These are phyloP conservation scores for Aphanomyces astaci DNA, from an alignment of 352 stramenopile genomes.

Conservation along the genomic window DNA sequence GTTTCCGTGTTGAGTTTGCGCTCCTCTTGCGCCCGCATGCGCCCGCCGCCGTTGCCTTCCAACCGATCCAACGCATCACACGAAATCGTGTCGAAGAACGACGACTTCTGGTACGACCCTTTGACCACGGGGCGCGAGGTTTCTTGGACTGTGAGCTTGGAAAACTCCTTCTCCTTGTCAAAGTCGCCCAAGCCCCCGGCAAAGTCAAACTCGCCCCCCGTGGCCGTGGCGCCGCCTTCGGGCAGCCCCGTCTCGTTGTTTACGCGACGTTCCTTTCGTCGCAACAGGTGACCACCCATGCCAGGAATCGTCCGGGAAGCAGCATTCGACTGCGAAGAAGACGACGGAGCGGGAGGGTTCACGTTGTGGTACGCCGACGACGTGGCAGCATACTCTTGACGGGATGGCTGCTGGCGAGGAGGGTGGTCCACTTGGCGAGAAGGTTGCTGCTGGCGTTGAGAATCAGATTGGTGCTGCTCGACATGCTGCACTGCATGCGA, in stretches of 20 bases:
- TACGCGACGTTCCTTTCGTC: constrained; percentile 64
- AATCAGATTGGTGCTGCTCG: background rate
- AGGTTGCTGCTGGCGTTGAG: background rate
- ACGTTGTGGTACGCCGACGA: background rate
- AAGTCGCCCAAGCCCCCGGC: constrained; percentile 52
- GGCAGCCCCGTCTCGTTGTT: constrained; percentile 27
- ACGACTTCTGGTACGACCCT: constrained; percentile 80
- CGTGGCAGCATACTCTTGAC: background rate
- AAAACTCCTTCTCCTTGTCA: constrained; percentile 74
- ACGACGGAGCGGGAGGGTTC: background rate
- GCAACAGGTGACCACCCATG: constrained; percentile 75
- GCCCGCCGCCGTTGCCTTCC: constrained; percentile 50
- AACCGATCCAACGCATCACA: constrained; percentile 79
- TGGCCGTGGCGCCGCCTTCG: constrained; percentile 20
- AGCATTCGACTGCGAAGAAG: constrained; percentile 13
- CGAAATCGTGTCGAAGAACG: constrained; percentile 87
- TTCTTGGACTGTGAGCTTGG: constrained; percentile 39
- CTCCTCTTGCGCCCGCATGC: constrained; percentile 66
- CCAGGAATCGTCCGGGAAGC: constrained; percentile 60
- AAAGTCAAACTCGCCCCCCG: constrained; percentile 61
- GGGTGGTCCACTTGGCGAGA: background rate
- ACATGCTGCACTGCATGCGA: background rate
- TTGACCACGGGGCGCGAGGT: constrained; percentile 10
- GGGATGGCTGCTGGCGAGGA: too few relatives aligned
- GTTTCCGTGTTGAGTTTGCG: constrained; percentile 85